These are phyloP conservation scores for Blastomyces silverae DNA, from an alignment of 2,329 filamentous ascomycete species.

Conservation along the genomic window DNA sequence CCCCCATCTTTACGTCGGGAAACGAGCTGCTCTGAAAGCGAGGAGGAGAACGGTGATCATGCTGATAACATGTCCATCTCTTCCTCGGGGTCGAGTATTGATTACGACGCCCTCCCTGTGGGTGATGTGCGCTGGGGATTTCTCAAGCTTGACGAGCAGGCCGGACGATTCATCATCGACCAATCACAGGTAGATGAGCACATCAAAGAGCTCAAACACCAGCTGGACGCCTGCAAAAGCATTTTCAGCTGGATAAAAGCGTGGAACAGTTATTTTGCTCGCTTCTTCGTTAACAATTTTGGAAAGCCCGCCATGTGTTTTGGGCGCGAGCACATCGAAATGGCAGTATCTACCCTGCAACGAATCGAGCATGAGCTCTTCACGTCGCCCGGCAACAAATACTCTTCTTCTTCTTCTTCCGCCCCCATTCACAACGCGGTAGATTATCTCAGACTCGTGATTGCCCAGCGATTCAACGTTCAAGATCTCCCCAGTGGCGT, in stretches of 20 bases:
- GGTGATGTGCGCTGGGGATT: constrained; percentile 56
- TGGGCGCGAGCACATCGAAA: constrained; percentile 50
- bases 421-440: constrained; percentile 42
- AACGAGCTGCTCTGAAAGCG: constrained; percentile 15
- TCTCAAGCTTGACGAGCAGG: constrained; percentile 48
- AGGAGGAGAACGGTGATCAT: constrained; percentile 4
- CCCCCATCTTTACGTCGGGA: constrained; percentile 13
- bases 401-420: constrained; percentile 10
- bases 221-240: constrained; percentile 51
- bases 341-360: constrained; percentile 47
- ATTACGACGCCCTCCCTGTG: constrained; percentile 38
- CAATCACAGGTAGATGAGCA: constrained; percentile 53
- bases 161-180: constrained; percentile 55
- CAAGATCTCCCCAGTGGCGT: constrained; percentile 46
- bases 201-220: constrained; percentile 52
- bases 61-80: constrained; percentile 4
- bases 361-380: constrained; percentile 50
- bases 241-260: constrained; percentile 55
- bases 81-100: constrained; percentile 8
- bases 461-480: constrained; percentile 49
- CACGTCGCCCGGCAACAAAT: constrained; percentile 23
- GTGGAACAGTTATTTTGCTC: constrained; percentile 53
- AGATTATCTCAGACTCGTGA: constrained; percentile 49
- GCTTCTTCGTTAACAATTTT: constrained; percentile 55
- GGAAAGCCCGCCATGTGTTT: constrained; percentile 51